Evolutionary conservation across 192 early-diverging fungal genomes (phyloP).

Genomic region (Coemansia reversa): DNA sequence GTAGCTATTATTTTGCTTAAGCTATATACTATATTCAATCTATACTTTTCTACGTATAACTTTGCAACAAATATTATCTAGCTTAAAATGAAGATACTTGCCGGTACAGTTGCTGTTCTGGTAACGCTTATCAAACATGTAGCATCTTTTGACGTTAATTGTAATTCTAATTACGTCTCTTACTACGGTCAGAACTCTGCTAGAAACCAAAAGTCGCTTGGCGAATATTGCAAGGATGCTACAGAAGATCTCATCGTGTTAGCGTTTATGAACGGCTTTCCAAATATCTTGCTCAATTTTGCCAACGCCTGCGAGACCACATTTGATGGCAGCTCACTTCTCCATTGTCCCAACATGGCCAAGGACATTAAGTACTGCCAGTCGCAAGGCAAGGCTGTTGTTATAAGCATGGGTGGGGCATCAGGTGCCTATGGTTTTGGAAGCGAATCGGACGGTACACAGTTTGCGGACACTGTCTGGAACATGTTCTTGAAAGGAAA

Average conservation of each 20-base stretch:
- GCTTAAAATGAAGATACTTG: no score
- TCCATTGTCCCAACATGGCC: constrained; percentile 59
- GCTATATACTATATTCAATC: no score
- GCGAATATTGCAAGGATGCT: constrained; percentile 62
- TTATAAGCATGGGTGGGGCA: constrained; percentile 68
- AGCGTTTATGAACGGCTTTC: constrained; percentile 63
- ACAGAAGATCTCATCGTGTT: constrained; percentile 62
- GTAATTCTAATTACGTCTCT: constrained; percentile 49
- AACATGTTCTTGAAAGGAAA: constrained; percentile 64
- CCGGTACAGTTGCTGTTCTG: neutral
- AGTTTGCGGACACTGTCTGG: constrained; percentile 60
- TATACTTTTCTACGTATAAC: no score
- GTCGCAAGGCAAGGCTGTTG: constrained; percentile 59
- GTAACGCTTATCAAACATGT: constrained; percentile 1
- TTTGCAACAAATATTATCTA: no score
- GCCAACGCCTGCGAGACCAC: constrained; percentile 60
- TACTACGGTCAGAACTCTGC: constrained; percentile 57
- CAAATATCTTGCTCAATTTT: constrained; percentile 59
- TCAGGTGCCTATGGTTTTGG: constrained; percentile 59
- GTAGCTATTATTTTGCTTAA: no score
- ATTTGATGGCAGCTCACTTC: constrained; percentile 58
- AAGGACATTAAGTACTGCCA: constrained; percentile 70
- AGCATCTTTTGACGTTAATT: constrained; percentile 34
- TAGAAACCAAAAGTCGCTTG: constrained; percentile 37
- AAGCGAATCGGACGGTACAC: constrained; percentile 33